These are phyloP conservation scores for Apiospora arundinis DNA, from an alignment of 2,329 filamentous ascomycete genomes.

Conservation along the genomic window DNA sequence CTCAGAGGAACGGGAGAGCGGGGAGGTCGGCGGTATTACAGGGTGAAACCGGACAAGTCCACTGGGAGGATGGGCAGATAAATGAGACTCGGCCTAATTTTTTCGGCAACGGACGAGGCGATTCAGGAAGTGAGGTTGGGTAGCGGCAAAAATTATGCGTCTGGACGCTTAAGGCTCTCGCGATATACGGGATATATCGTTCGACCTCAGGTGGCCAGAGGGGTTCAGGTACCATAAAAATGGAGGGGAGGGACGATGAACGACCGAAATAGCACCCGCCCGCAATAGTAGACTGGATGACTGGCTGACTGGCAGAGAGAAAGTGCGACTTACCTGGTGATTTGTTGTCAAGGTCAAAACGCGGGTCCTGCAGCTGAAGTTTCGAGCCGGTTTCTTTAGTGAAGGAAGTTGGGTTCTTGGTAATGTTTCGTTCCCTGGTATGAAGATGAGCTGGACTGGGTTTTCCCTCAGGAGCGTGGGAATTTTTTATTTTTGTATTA, in stretches of 20 bases:
- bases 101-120: constrained; percentile 2
- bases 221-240: constrained; percentile 14
- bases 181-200: constrained; percentile 15
- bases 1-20: not conserved
- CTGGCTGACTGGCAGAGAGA: not conserved
- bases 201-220: constrained; percentile 16
- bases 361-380: constrained; percentile 22
- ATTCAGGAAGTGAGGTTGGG: constrained; percentile 11
- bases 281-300: not conserved
- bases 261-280: constrained; percentile 12
- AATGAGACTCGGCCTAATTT: constrained; percentile 8
- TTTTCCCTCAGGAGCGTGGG: not conserved
- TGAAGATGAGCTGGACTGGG: constrained; percentile 10
- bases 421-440: constrained; percentile 6
- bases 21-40: constrained; percentile 13
- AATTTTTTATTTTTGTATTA: constrained; percentile 18
- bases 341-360: constrained; percentile 19
- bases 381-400: constrained; percentile 19
- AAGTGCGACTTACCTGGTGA: constrained; percentile 12
- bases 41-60: constrained; percentile 17
- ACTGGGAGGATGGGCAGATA: constrained; percentile 5
- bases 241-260: constrained; percentile 13
- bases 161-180: constrained; percentile 11
- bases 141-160: constrained; percentile 1
- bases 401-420: constrained; percentile 5